These are phyloP conservation scores for Aspergillus carbonarius DNA, from an alignment of 2,329 filamentous ascomycete genomes.

Conservation along the genomic window DNA sequence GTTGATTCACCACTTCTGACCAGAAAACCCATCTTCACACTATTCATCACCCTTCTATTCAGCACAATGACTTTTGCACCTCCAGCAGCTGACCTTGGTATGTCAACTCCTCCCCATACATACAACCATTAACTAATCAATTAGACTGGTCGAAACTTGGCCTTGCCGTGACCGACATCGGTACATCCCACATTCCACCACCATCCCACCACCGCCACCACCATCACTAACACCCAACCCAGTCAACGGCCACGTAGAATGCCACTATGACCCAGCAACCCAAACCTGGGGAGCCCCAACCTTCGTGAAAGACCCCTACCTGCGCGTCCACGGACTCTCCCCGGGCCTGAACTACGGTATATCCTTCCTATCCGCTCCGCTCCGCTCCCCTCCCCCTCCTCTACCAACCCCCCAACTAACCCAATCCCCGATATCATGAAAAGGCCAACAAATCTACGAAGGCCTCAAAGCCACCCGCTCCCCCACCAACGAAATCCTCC, in stretches of 20 bases:
- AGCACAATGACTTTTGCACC: not conserved
- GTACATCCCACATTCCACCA: not conserved
- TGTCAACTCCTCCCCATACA: too few relatives aligned
- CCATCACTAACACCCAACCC: not conserved
- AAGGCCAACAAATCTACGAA: constrained; percentile 7
- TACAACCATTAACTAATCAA: not conserved
- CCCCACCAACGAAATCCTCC: not conserved
- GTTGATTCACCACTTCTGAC: not conserved
- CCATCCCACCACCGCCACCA: not conserved
- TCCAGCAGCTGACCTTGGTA: not conserved
- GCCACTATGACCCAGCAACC: not conserved
- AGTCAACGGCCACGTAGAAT: constrained; percentile 9
- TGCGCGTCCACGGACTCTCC: constrained; percentile 3
- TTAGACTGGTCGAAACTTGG: not conserved
- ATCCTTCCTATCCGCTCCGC: too few relatives aligned
- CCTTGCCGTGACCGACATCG: not conserved
- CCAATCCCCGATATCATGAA: too few relatives aligned
- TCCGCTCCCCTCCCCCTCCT: not conserved
- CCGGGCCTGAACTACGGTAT: constrained; percentile 4
- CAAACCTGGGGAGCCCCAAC: constrained; percentile 1
- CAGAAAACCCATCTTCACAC: not conserved
- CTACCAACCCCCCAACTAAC: not conserved
- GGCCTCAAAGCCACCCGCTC: constrained; percentile 6
- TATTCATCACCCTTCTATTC: not conserved
- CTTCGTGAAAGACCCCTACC: constrained; percentile 2